Evolutionary conservation across 768 basidiomycete genomes (phyloP), one percentile per base, ranked within the genome.

Genomic region (Rhodotorula babjevae): DNA sequence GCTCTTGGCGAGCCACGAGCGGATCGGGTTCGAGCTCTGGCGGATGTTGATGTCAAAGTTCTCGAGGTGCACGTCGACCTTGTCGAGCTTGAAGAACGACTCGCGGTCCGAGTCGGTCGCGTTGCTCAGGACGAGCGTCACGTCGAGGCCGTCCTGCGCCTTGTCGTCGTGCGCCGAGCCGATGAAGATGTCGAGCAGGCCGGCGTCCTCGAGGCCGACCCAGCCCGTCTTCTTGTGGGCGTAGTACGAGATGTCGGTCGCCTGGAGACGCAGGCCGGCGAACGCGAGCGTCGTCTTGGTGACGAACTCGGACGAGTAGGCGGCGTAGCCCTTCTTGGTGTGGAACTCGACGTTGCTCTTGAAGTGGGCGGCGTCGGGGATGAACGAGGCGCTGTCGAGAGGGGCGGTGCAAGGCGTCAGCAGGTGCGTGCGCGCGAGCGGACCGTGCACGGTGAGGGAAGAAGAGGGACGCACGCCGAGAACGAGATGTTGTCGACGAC

Each of bases 61-160:
- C 21, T 58, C 23, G 49, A 75, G 49, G 15, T 62, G 50, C 58
- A 75, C 74, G 49, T 75, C 71, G 64, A 75, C 74, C 57, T 65
- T 66, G 58, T 82, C 82, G 78, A 83, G 80, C 67, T 77, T 79
- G 78, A 83, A 83, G 81, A 82, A 83, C 7, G 80, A 78, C 80
- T 83, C 82, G 53, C 79, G 72, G 74, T 82, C 81, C 10, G 79
- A 77, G 64, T 81, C 81, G 61, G 77, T 74, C 49, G 82, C 82
- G 75, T 82, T 82, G 78, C 82, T 81, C 56, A 83, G 75, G 14
- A 79, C 80, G 68, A 83, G 79, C 61, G 82, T 82, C 59, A 82
- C 80, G 50, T 78, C 76, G 71, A 83, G 79, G 19, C 82, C 82
- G 70, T 81, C 71, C 27, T 75, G 67, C 55, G 64, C 80, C 36